A percentile compares a stretch with the other conserved stretches of the same genome.
Conservation (phyloP, 495 filamentous ascomycete species). For the Penicillium manginii region DNA sequence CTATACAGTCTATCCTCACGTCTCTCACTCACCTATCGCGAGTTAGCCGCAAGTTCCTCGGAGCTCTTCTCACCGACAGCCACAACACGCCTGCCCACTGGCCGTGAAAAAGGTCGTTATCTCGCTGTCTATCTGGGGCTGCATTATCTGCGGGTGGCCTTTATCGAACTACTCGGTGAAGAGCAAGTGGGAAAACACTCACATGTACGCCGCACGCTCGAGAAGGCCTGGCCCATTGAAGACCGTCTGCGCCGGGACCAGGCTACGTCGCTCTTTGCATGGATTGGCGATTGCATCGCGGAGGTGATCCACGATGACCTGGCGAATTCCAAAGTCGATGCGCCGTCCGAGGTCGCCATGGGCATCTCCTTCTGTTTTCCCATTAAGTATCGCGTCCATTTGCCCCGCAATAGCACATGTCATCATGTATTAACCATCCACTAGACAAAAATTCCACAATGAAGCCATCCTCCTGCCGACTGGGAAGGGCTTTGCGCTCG, state of each 20-base stretch:
- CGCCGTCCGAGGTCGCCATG: slow-evolving; percentile 58
- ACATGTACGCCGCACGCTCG: slow-evolving; percentile 58
- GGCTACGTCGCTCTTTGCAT: slow-evolving; percentile 68
- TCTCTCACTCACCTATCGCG: slow-evolving; percentile 57
- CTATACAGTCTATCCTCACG: slow-evolving; percentile 59
- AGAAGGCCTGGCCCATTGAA: slow-evolving; percentile 73
- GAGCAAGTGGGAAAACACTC: slow-evolving; percentile 30
- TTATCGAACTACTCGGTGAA: slow-evolving; percentile 65
- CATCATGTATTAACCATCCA: slow-evolving; percentile 2
- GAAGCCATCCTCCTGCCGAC: slow-evolving; percentile 76
- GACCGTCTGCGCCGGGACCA: slow-evolving; percentile 71
- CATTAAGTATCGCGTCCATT: slow-evolving; percentile 59
- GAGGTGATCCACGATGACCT: slow-evolving; percentile 61
- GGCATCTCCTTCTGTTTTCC: slow-evolving; percentile 83
- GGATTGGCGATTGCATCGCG: slow-evolving; percentile 74
- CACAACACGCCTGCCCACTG: slow-evolving; percentile 65
- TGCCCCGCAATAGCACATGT: not conserved
- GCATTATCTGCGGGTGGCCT: slow-evolving; percentile 73
- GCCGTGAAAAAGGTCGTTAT: slow-evolving; percentile 63
- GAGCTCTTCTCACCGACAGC: slow-evolving; percentile 76
- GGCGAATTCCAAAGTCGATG: slow-evolving; percentile 31
- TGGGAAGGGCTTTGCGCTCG: slow-evolving; percentile 80
- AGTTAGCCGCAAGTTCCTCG: slow-evolving; percentile 60
- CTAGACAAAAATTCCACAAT: slow-evolving; percentile 68
- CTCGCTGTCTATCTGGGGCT: slow-evolving; percentile 76